Base-by-base conservation (phyloP, 225 moss, liverwort and hornwort genomes). In the Marchantia paleacea region DNA sequence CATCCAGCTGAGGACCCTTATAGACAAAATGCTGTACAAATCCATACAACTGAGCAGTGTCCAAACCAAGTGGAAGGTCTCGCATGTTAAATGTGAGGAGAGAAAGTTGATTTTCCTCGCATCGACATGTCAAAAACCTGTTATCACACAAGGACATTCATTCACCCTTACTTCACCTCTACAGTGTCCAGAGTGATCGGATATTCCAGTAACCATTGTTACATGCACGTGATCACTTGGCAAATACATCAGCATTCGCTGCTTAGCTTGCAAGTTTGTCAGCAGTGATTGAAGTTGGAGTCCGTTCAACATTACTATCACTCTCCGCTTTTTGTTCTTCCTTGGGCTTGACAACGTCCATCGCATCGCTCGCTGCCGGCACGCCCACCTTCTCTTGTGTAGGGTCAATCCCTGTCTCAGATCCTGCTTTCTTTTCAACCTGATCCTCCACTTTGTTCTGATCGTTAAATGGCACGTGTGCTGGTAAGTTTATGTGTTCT, bases 401-500 rank as follows among this genome's bases (percentile, higher is more conserved):
- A 20, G 58, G 20, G 20, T 58, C 18, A 19, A 58, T 6, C 58
- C 7, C 62, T 10, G 51, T 72, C 51, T 72, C 51, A 7, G 72
- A 51, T 72, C 7, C 72, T 51, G 22, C 55, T 20, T 57, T 75
- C 13, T 19, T 20, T 57, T 58, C 75, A 29, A 55, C 31, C 24
- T 77, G 47, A 10, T 77, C 77, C 25, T 72, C 82, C 54, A 75
- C 12, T 49, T 80, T 85, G 61, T 54, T 73, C 25, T 79, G 79
- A 13, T 82, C 82, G 19, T 66, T 80, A 0, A 57, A 19, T 55
- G 49, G 20, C 31, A 54, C 55, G 16, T 61, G 76, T 52, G 11
- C 24, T 22, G 82, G 30, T 26, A 85, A 55, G 24, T 15, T 80
- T 31, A 86, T 81, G 19, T 64, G 86, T 47, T 86, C 86, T 8